A percentile compares a stretch with the other conserved stretches of the same genome.
phyloP scores from a whole-genome alignment of 1,139 yeast genomes.

The Blastobotrys elegans region DNA sequence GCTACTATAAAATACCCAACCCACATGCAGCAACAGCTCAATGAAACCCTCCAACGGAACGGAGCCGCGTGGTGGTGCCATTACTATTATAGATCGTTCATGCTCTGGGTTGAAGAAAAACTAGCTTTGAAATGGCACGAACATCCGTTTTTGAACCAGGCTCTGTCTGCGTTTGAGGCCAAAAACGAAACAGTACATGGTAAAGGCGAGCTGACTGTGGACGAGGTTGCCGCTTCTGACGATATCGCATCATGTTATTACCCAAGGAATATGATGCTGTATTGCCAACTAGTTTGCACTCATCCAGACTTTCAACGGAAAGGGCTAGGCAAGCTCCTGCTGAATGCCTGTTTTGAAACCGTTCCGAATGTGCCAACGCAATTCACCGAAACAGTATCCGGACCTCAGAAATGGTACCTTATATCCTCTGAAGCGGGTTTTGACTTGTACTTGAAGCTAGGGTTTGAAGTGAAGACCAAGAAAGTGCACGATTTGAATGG shows the following conservation, averaged over 20 bases:
- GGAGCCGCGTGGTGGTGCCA: slow-evolving; percentile 5
- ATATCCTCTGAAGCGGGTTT: slow-evolving; percentile 9
- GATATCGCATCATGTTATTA: background rate
- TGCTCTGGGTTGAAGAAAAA: background rate
- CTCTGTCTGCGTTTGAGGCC: background rate
- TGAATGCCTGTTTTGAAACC: slow-evolving; percentile 1
- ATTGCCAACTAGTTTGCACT: background rate
- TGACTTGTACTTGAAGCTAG: slow-evolving; percentile 3
- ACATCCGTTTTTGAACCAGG: slow-evolving; percentile 6
- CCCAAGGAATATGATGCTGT: slow-evolving; percentile 8
- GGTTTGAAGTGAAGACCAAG: slow-evolving; percentile 1
- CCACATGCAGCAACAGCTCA: slow-evolving; percentile 6
- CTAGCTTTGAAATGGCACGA: background rate
- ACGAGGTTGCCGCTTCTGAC: background rate
- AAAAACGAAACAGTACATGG: background rate
- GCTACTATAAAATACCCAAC: slow-evolving; percentile 10
- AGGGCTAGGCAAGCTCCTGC: slow-evolving; percentile 9
- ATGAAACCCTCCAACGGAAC: slow-evolving; percentile 4
- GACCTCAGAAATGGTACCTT: slow-evolving; percentile 10
- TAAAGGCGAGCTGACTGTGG: background rate
- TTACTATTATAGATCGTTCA: background rate
- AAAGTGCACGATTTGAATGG: too few species aligned
- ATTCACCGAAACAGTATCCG: background rate
- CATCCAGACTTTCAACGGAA: slow-evolving; percentile 7
- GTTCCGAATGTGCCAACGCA: slow-evolving; percentile 10